Evolutionary conservation across 2,329 filamentous ascomycete genomes (phyloP), one percentile per base, ranked within the genome.

Genomic region (Aspergillus sp.): DNA sequence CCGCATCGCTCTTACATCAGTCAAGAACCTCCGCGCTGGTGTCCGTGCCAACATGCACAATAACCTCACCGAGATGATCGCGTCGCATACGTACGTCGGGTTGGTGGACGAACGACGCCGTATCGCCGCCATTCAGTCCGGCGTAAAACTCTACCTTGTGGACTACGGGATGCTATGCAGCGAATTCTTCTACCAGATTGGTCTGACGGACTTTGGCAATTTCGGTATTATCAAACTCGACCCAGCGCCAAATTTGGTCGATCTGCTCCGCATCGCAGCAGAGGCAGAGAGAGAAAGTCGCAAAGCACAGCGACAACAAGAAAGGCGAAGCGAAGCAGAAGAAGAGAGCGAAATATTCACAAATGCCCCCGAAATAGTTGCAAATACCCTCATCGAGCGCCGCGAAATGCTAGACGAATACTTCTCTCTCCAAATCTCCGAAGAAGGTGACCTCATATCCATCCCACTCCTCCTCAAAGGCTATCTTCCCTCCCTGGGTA

Each of bases 171-270:
- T 91, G 64, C 74, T 87, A 1, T 87, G 83, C 65, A 86, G 83
- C 52, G 91, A 97, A 59, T 94, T 91, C 66, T 94, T 97, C 66
- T 98, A 98, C 71, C 93, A 98, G 69, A 73, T 97, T 17, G 91
- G 90, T 0, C 78, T 98, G 32, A 95, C 90, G 0, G 90, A 98
- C 62, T 98, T 98, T 69, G 89, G 86, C 1, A 98, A 98, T 64
- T 96, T 95, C 61, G 93, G 93, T 2, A 69, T 76, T 19, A 90
- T 98, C 49, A 82, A 81, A 9, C 89, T 98, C 59, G 80, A 83
- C 43, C 87, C 89, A 2, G 79, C 89, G 0, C 77, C 96, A 1
- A 76, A 82, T 49, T 71, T 98, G 4, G 72, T 76, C 4, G 81
- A 86, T 48, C 68, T 97, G 5, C 76, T 98, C 12, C 71, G 73